Base-by-base conservation (phyloP, 1,284 basidiomycete genomes). In the Pisolithus thermaeus region DNA sequence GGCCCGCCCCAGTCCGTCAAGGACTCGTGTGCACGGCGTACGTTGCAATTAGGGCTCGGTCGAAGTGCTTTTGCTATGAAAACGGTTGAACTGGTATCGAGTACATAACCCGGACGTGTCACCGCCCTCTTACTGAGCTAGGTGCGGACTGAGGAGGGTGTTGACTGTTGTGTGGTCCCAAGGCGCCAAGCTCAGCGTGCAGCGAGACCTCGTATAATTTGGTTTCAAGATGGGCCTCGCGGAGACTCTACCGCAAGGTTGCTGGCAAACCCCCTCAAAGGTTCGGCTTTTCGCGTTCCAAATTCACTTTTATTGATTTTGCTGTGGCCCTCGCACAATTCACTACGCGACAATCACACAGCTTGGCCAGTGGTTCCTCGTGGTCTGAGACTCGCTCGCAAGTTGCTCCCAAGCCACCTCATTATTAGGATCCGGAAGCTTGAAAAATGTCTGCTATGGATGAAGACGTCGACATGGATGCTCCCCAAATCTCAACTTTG, bases 401-500 rank as follows among this genome's bases (percentile, higher is more conserved):
- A 40, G 18, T n/a, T 20, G 18, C 22, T 40, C 7, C 7, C 39
- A 14, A 41, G 14, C 22, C 22, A 51, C 32, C 46, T 61, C 62
- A 55, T 61, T 61, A 55, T 61, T 61, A 50, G 66, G 64, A 62
- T 63, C 63, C 43, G 58, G 56, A 30, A 23, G 8, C 27, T 18
- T n/a, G n/a, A 20, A 38, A 27, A n/a, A 43, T 49, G 36, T 48
- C 46, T 32, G 37, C 38, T 45, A 74, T 75, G 72, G 75, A 77
- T 62, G 70, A 74, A 46, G 79, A 82, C 57, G 67, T 78, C 36
- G 81, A 85, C 57, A 87, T 88, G 83, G 87, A 88, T 46, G 84
- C 86, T 30, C 87, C 87, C 38, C 81, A 81, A 59, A 90, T 90
- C 50, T 89, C 87, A 27, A 88, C 82, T 30, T 77, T 90, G 25